Conservation (phyloP, 352 stramenopile genomes). For the Plasmopara viticola region DNA sequence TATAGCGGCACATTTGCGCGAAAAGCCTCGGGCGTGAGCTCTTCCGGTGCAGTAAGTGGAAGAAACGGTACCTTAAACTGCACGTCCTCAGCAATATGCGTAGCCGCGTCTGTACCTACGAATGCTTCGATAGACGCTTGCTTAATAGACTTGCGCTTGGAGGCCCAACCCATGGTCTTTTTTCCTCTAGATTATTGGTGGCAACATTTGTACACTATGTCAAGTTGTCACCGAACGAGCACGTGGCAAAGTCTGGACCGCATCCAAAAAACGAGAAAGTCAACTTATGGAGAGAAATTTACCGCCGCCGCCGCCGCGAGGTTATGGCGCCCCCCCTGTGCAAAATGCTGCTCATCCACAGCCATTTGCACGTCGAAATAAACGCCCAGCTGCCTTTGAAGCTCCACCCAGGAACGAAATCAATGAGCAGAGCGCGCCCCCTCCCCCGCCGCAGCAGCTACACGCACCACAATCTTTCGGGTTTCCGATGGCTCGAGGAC, state of each 20-base stretch:
- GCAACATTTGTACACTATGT: background rate
- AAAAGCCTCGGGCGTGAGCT: constrained; percentile 54
- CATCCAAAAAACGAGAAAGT: constrained; percentile 9
- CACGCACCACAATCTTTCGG: constrained; percentile 13
- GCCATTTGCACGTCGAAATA: constrained; percentile 8
- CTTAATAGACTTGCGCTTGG: constrained; percentile 23
- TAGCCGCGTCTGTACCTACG: constrained; percentile 26
- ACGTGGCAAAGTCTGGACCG: constrained; percentile 17
- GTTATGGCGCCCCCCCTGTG: constrained; percentile 13
- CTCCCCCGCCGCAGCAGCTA: constrained; percentile 13
- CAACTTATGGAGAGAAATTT: background rate
- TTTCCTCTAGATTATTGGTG: constrained; percentile 3
- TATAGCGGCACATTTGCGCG: constrained; percentile 49
- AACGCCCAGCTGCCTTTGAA: constrained; percentile 1
- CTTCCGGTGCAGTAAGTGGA: constrained; percentile 57
- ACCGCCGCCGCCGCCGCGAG: constrained; percentile 10
- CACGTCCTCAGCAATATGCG: constrained; percentile 46
- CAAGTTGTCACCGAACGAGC: constrained; percentile 11
- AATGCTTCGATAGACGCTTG: constrained; percentile 58
- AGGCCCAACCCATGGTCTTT: no score
- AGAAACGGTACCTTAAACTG: constrained; percentile 83
- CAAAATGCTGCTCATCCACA: constrained; percentile 6
- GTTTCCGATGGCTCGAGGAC: constrained; percentile 4
- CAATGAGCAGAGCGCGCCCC: constrained; percentile 8
- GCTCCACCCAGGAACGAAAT: background rate